Conservation (phyloP, 805 yeast species). For the Candida argentea region DNA sequence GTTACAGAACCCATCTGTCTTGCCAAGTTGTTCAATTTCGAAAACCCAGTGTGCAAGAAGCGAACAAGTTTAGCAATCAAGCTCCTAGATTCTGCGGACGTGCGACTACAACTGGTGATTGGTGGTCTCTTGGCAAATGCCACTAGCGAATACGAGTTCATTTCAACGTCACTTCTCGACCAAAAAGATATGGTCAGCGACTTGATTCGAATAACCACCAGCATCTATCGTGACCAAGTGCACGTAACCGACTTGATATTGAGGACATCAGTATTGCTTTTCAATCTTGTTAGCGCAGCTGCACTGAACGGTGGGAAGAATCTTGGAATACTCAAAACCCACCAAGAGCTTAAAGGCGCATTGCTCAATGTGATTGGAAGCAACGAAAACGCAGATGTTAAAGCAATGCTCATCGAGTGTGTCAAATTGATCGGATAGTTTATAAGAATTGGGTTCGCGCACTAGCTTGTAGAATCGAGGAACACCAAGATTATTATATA, state of each 20-base stretch:
- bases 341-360: neutral
- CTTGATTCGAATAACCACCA: no score
- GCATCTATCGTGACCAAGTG: no score
- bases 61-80: conserved; percentile 22
- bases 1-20: conserved; percentile 31
- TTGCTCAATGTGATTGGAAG: conserved; percentile 1
- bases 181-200: no score
- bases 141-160: conserved; percentile 27
- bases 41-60: conserved; percentile 14
- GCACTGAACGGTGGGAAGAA: no score
- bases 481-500: no score
- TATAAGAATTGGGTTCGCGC: no score
- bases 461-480: no score
- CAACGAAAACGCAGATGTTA: conserved; percentile 3
- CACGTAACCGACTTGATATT: no score
- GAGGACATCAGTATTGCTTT: no score
- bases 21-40: conserved; percentile 52
- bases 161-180: no score
- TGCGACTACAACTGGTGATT: conserved; percentile 17
- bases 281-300: no score
- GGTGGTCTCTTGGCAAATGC: conserved; percentile 33
- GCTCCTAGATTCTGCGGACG: conserved; percentile 23
- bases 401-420: neutral
- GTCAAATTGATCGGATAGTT: neutral
- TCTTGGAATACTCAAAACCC: no score